Base-by-base conservation (phyloP, 495 filamentous ascomycete genomes). In the Achaetomiella virescens region DNA sequence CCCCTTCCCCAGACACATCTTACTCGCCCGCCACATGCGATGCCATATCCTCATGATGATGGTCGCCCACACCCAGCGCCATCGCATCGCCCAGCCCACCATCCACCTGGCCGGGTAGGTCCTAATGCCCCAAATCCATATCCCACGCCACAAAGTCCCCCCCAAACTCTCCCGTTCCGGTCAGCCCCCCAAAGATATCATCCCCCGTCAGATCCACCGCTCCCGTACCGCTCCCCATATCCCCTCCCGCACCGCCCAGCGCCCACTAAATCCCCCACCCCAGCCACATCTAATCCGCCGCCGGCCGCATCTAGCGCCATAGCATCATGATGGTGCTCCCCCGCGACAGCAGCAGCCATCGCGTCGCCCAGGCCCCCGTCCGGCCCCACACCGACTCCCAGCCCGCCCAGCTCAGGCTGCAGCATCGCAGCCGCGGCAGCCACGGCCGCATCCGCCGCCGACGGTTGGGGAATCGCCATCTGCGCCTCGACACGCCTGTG, bases 401-500 rank as follows among this genome's bases (percentile, higher is more conserved):
- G 38, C 10, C 55, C 64, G 14, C 37, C 48, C 10, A 71, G 48
- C 12, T 62, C 52, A 5, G 64, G 54, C 55, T 69, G 66, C 29
- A 71, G 57, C 57, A 56, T 41, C 14, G 52, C 52, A 0, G 44
- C 53, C 1, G 40, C 50, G 11, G 50, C 51, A 36, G 41, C 38
- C 2, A 25, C 38, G 17, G 25, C 45, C 7, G 47, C 54, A 4
- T 31, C 52, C n/a, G 59, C 57, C 41, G 65, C 59, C 17, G 66
- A 48, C 7, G 70, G 59, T 17, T 67, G 67, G 1, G 70, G 70
- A 29, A 65, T 58, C 24, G 69, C 62, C 65, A 74, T 63, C 62
- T 76, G 81, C 4, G 83, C 75, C 61, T 91, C 87, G 6, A 95
- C 89, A 18, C 86, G 81, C 2, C 88, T 78, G 66, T 83, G 78